Evolutionary conservation across 73 alveolate species (phyloP).

Genomic region (Tetrahymena borealis): DNA sequence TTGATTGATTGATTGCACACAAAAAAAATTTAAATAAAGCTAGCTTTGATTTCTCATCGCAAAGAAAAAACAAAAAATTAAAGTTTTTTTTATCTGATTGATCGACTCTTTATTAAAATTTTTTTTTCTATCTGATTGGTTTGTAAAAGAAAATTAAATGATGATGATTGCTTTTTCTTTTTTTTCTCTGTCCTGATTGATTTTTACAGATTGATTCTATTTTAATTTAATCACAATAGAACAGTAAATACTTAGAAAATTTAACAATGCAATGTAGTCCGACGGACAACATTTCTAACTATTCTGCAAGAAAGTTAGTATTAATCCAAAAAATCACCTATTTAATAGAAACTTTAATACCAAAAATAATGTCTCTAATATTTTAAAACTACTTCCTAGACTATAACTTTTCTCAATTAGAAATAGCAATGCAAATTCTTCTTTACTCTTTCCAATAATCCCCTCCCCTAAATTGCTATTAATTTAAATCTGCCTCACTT

Average conservation of each 20-base stretch:
- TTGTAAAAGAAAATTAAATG: neutral
- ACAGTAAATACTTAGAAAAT: neutral
- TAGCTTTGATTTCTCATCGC: neutral
- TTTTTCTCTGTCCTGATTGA: neutral
- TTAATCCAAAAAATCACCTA: neutral
- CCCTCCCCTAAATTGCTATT: no score
- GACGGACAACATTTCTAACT: neutral
- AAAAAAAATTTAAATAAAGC: neutral
- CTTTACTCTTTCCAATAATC: no score
- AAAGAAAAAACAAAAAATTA: neutral
- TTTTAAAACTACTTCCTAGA: no score
- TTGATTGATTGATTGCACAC: no score
- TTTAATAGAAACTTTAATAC: neutral
- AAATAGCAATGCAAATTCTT: no score
- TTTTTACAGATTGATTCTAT: neutral
- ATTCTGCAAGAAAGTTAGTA: neutral
- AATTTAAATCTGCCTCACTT: no score
- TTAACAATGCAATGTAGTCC: neutral
- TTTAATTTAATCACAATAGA: neutral
- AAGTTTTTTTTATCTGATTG: neutral
- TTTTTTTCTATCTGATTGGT: neutral
- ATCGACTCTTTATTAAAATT: neutral
- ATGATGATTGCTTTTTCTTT: no score
- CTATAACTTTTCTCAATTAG: no score
- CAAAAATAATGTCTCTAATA: neutral